Conservation (phyloP, 805 yeast species). For the Ogataea trehalophila region DNA sequence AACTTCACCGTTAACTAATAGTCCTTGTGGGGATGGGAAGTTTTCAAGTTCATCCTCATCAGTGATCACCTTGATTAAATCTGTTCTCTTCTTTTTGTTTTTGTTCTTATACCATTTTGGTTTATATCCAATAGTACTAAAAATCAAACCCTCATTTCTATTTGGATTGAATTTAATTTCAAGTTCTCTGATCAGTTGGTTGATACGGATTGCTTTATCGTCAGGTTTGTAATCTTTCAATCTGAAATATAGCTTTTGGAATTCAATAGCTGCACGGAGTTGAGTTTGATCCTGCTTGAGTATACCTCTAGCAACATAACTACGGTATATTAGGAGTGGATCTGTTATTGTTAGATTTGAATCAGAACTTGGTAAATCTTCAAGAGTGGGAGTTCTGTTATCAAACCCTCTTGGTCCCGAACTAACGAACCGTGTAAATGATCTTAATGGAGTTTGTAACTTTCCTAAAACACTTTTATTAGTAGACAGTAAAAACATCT, state of each 20-base stretch:
- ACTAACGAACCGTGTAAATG: background rate
- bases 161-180: constrained; percentile 23
- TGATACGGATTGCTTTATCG: constrained; percentile 40
- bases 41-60: constrained; percentile 57
- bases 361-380: background rate
- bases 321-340: constrained; percentile 54
- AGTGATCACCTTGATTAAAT: constrained; percentile 45
- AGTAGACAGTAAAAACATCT: no score
- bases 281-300: constrained; percentile 55
- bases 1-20: constrained; percentile 59
- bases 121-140: constrained; percentile 27
- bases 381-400: constrained; percentile 19
- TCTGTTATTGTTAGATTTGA: constrained; percentile 39
- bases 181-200: constrained; percentile 31
- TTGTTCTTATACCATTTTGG: constrained; percentile 25
- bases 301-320: constrained; percentile 45
- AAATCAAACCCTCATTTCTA: constrained; percentile 16
- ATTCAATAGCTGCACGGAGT: constrained; percentile 55
- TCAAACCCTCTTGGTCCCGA: constrained; percentile 23
- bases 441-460: no score
- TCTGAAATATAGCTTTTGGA: constrained; percentile 54
- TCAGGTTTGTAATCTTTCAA: constrained; percentile 58
- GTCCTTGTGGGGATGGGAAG: constrained; percentile 59
- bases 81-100: constrained; percentile 21
- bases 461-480: no score